Conservation (phyloP, 1,139 yeast genomes). For the Taiozyma sp. region DNA sequence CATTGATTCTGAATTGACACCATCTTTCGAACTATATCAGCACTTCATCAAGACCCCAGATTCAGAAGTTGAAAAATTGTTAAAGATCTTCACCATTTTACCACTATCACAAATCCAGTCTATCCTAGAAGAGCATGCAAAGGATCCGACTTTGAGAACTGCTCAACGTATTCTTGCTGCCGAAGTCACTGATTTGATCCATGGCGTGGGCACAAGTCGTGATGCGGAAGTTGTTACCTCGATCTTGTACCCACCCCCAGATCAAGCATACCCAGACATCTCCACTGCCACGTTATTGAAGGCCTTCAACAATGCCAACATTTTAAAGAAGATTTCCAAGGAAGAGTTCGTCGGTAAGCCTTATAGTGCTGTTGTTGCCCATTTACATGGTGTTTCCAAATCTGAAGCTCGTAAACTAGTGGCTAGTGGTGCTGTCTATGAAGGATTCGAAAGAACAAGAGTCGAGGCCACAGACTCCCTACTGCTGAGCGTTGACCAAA, state of each 20-base stretch:
- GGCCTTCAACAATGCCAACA: conserved; percentile 60
- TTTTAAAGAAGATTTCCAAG: conserved; percentile 40
- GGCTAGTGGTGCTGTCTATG: conserved; percentile 66
- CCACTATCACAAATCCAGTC: conserved; percentile 56
- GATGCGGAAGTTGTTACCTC: conserved; percentile 61
- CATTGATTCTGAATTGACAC: conserved; percentile 66
- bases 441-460: conserved; percentile 61
- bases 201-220: conserved; percentile 74
- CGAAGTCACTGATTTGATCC: conserved; percentile 84
- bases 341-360: conserved; percentile 33
- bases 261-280: conserved; percentile 42
- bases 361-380: conserved; percentile 32
- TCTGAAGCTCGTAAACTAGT: conserved; percentile 62
- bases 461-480: conserved; percentile 48
- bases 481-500: conserved; percentile 41
- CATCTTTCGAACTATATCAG: conserved; percentile 82
- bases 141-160: conserved; percentile 55
- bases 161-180: conserved; percentile 79
- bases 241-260: conserved; percentile 60
- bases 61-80: conserved; percentile 61
- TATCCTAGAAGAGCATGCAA: conserved; percentile 46
- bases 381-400: conserved; percentile 39
- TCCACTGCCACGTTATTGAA: conserved; percentile 50
- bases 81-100: conserved; percentile 75
- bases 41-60: conserved; percentile 81